Percentiles rank a stretch among this genome's conserved stretches.
phyloP scores from a whole-genome alignment of 768 basidiomycete species.

The Leccinum olivaceopallidum region DNA sequence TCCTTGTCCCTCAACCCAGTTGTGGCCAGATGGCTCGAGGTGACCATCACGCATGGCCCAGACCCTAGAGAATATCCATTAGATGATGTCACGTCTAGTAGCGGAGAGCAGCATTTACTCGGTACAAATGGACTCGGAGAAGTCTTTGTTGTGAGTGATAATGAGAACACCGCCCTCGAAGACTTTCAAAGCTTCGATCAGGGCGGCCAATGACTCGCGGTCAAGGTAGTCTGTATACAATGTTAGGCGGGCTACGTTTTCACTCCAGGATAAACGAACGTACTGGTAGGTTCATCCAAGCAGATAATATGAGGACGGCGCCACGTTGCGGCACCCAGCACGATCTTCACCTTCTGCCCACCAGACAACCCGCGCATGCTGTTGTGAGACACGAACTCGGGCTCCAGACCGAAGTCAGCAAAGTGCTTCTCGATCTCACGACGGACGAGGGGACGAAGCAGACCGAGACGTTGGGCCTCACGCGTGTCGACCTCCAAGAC shows the following conservation, averaged over 20 bases:
- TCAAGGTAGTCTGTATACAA: constrained; percentile 84
- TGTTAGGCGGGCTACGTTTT: not conserved
- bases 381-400: constrained; percentile 99
- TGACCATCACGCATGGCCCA: constrained; percentile 99
- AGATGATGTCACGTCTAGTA: not conserved
- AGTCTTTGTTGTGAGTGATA: constrained; percentile 98
- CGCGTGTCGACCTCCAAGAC: constrained; percentile 96
- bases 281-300: constrained; percentile 94
- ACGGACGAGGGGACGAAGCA: constrained; percentile 95
- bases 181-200: constrained; percentile 96
- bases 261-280: constrained; percentile 25
- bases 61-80: constrained; percentile 45
- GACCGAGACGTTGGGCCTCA: constrained; percentile 95
- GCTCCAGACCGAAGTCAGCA: constrained; percentile 97
- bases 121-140: constrained; percentile 96
- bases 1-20: constrained; percentile 99
- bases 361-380: constrained; percentile 98
- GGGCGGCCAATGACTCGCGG: constrained; percentile 97
- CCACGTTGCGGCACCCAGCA: constrained; percentile 98
- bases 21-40: constrained; percentile 96
- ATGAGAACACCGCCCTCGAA: constrained; percentile 99
- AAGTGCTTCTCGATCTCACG: constrained; percentile 99
- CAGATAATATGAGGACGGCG: constrained; percentile 97
- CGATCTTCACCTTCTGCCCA: constrained; percentile 99
- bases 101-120: constrained; percentile 46